phyloP scores from a whole-genome alignment of 192 early-diverging fungal species.

The Coemansia sp. region DNA sequence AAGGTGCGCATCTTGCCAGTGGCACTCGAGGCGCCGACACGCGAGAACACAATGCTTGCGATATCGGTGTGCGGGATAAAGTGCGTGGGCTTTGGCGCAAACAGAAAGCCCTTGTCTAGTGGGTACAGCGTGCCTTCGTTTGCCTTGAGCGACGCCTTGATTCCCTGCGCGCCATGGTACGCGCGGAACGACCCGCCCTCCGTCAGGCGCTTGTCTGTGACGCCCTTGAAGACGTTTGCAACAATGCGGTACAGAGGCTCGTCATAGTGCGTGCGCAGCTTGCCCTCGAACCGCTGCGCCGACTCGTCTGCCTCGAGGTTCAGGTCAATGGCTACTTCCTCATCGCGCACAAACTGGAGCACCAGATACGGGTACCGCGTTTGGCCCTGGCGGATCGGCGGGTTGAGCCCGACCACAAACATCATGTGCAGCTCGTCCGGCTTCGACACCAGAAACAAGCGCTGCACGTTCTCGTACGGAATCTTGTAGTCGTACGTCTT shows the following conservation, averaged over 20 bases:
- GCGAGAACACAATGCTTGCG: slow-evolving; percentile 81
- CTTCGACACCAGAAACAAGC: slow-evolving; percentile 87
- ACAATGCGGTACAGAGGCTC: slow-evolving; percentile 84
- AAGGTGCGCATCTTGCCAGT: slow-evolving; percentile 70
- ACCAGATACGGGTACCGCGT: slow-evolving; percentile 94
- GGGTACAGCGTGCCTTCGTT: slow-evolving; percentile 95
- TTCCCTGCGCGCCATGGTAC: slow-evolving; percentile 71
- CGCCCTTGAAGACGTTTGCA: slow-evolving; percentile 77
- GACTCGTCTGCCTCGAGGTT: slow-evolving; percentile 79
- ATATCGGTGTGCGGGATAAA: slow-evolving; percentile 86
- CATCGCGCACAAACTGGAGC: slow-evolving; percentile 92
- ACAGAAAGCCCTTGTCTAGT: slow-evolving; percentile 89
- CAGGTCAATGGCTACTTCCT: slow-evolving; percentile 80
- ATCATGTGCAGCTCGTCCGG: slow-evolving; percentile 89
- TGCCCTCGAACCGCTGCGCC: slow-evolving; percentile 67
- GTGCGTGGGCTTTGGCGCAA: slow-evolving; percentile 92
- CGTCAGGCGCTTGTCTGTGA: slow-evolving; percentile 76
- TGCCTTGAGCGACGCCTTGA: slow-evolving; percentile 96
- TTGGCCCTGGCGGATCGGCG: slow-evolving; percentile 95
- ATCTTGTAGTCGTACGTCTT: slow-evolving; percentile 99
- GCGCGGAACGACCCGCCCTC: slow-evolving; percentile 67
- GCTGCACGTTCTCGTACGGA: slow-evolving; percentile 77
- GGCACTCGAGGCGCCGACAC: slow-evolving; percentile 57
- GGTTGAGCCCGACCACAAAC: slow-evolving; percentile 94
- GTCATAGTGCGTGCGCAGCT: slow-evolving; percentile 81